Evolutionary conservation across 1,284 basidiomycete species (phyloP), one percentile per base, ranked within the genome.

Genomic region (Chondrostereum purpureum): DNA sequence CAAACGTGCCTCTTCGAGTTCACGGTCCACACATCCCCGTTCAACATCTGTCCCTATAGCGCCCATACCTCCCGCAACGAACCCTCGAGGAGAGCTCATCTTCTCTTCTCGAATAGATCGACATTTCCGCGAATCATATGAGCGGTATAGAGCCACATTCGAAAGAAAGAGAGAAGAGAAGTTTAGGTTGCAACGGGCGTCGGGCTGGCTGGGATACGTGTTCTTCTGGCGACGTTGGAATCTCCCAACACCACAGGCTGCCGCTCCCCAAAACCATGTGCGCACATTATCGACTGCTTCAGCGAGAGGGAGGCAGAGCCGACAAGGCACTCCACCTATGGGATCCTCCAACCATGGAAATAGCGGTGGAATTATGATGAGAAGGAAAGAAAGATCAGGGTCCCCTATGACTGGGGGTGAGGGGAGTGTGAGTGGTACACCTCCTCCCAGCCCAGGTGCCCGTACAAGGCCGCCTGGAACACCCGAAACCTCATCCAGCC

Each of bases 21-120:
- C 36, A 16, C 36, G 36, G 8, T 37, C 36, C 16, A 8, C 36
- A 5, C 18, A 18, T 10, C 13, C 67, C 11, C 58, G 63, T 3
- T 69, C 70, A 6, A 65, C 68, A 1, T 61, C 72, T 44, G 57
- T 74, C 45, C 69, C 70, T 48, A 86, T 95, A 50, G 74, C 88
- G 2, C 80, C 88, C 6, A 95, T 97, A 33, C 93, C 94, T 1
- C 92, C 92, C 0, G 76, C 90, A 4, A 72, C 70, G 27, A 97
- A 95, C 64, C 92, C 94, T 3, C 83, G 94, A 11, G 95, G 96
- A 39, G 95, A 99, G 59, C 79, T 99, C 50, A 94, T 99, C 52
- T 97, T 99, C 64, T 93, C 89, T 11, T 90, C 85, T 11, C 80
- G 88, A 39, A 89, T 99, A 23, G 84, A 90, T 50, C 75, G 77